phyloP scores from a whole-genome alignment of 805 yeast genomes.

The Ogataea angusta region DNA sequence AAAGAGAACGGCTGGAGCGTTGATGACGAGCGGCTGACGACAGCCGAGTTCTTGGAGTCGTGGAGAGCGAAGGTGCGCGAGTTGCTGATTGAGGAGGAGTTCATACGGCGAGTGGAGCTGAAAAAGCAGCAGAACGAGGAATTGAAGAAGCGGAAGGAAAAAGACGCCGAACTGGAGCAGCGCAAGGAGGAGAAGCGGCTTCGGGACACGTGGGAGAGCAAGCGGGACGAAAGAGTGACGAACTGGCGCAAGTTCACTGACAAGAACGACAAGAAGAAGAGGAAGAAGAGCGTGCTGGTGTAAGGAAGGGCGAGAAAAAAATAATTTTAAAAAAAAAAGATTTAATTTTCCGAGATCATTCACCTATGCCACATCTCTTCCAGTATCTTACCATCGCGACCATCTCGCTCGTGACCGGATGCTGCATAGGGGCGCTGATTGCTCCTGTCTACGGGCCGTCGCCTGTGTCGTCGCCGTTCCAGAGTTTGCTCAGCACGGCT shows the following conservation, averaged over 20 bases:
- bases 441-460: conserved; percentile 16
- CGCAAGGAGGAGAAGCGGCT: conserved; percentile 33
- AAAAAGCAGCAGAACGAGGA: conserved; percentile 42
- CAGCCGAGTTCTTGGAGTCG: conserved; percentile 35
- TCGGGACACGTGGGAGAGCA: conserved; percentile 58
- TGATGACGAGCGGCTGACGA: conserved; percentile 36
- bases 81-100: conserved; percentile 44
- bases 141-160: conserved; percentile 33
- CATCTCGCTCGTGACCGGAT: conserved; percentile 30
- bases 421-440: conserved; percentile 28
- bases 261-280: conserved; percentile 44
- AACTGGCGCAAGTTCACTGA: conserved; percentile 56
- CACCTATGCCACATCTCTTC: conserved; percentile 4
- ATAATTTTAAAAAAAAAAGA: too few species aligned
- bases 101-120: conserved; percentile 39
- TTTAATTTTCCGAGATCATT: not conserved
- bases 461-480: conserved; percentile 15
- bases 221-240: conserved; percentile 52
- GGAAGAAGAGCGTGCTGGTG: conserved; percentile 44
- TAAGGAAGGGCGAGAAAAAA: conserved; percentile 12
- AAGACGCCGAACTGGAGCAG: conserved; percentile 29
- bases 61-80: conserved; percentile 44
- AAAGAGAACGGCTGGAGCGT: conserved; percentile 35
- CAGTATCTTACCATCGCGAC: conserved; percentile 19
- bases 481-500: conserved; percentile 11